Conservation (phyloP, 495 filamentous ascomycete species). For the Aspergillus haitiensis region DNA sequence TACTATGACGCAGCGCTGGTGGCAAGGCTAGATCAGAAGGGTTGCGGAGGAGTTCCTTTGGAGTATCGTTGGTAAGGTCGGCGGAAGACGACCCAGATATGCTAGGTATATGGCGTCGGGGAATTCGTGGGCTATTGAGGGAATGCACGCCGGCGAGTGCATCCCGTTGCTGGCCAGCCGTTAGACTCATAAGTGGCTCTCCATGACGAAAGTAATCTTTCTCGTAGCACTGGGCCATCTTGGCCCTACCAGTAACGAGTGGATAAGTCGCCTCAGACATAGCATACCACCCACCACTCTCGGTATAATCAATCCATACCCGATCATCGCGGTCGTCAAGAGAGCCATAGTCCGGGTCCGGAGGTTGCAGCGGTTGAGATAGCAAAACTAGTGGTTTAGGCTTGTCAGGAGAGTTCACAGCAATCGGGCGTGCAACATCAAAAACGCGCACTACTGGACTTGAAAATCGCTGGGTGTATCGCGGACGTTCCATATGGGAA, state of each 20-base stretch:
- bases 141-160: slow-evolving; percentile 55
- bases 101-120: slow-evolving; percentile 39
- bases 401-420: slow-evolving; percentile 55
- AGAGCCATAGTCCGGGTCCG: slow-evolving; percentile 54
- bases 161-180: slow-evolving; percentile 46
- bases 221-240: slow-evolving; percentile 62
- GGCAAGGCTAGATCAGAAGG: slow-evolving; percentile 47
- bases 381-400: slow-evolving; percentile 69
- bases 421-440: slow-evolving; percentile 75
- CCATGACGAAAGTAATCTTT: slow-evolving; percentile 54
- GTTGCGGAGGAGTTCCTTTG: slow-evolving; percentile 38
- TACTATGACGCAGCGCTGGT: slow-evolving; percentile 47
- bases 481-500: slow-evolving; percentile 52
- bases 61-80: slow-evolving; percentile 44
- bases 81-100: slow-evolving; percentile 34
- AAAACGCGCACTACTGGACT: slow-evolving; percentile 89
- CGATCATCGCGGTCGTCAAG: slow-evolving; percentile 59
- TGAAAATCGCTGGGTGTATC: slow-evolving; percentile 67
- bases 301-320: slow-evolving; percentile 85
- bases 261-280: slow-evolving; percentile 88
- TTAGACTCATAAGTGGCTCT: slow-evolving; percentile 44
- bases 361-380: slow-evolving; percentile 77
- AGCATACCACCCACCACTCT: slow-evolving; percentile 87
- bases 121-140: slow-evolving; percentile 40
- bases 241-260: slow-evolving; percentile 67